Conservation (phyloP, 148 eudicot genomes). For the Persicaria maculosa region DNA sequence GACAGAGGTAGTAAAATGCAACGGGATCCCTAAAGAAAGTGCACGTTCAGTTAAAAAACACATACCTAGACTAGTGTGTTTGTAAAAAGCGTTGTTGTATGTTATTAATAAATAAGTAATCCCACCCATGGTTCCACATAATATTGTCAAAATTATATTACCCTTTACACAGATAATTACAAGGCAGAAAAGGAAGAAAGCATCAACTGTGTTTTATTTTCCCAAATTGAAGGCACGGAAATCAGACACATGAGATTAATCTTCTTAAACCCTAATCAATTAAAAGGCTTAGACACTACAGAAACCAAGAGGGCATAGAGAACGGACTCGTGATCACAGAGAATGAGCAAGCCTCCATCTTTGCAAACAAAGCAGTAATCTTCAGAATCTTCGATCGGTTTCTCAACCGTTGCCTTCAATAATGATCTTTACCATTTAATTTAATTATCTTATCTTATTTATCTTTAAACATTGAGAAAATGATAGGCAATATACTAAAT, state of each 20-base stretch:
- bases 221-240: neutral
- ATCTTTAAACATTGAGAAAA: no score
- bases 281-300: neutral
- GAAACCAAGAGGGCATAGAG: neutral
- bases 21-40: no score
- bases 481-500: no score
- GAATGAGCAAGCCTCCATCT: constrained; percentile 64
- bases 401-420: neutral
- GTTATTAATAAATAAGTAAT: no score
- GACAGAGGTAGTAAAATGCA: no score
- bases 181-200: neutral
- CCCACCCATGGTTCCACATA: no score
- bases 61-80: no score
- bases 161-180: neutral
- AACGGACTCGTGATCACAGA: constrained; percentile 60
- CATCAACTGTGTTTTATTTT: neutral
- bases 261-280: neutral
- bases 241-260: neutral
- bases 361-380: constrained; percentile 73
- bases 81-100: no score
- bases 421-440: no score
- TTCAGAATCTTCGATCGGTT: constrained; percentile 31
- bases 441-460: no score
- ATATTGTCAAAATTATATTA: no score
- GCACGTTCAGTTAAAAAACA: no score